A percentile compares a stretch with the other conserved stretches of the same genome.
Evolutionary conservation across 1,139 yeast genomes (phyloP).

Genomic region (Yamadazyma oceani): DNA sequence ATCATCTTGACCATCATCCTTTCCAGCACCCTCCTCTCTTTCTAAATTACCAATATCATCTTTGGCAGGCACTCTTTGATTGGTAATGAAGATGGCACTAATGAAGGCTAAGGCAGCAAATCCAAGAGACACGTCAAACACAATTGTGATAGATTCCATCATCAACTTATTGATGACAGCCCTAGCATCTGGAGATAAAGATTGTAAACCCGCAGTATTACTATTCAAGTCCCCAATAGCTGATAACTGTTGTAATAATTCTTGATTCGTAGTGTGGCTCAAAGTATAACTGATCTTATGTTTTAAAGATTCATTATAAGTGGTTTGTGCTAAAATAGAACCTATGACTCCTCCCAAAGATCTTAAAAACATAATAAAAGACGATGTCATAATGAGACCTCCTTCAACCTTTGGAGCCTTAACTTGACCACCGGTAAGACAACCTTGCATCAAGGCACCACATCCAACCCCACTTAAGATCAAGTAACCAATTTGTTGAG

Average conservation of each 20-base stretch:
- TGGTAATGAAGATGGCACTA: slow-evolving; percentile 25
- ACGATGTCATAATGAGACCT: slow-evolving; percentile 36
- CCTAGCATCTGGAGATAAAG: slow-evolving; percentile 26
- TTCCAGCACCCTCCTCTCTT: slow-evolving; percentile 2
- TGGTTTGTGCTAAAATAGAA: slow-evolving; percentile 34
- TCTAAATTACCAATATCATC: slow-evolving; percentile 6
- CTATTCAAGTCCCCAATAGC: slow-evolving; percentile 18
- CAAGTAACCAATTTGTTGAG: slow-evolving; percentile 34
- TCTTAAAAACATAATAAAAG: slow-evolving; percentile 32
- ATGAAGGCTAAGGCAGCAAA: slow-evolving; percentile 24
- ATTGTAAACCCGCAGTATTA: slow-evolving; percentile 20
- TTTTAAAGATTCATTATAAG: slow-evolving; percentile 30
- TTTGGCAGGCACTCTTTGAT: slow-evolving; percentile 28
- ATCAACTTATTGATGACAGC: slow-evolving; percentile 28
- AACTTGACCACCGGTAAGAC: slow-evolving; percentile 30
- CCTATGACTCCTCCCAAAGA: slow-evolving; percentile 33
- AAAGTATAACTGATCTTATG: slow-evolving; percentile 20
- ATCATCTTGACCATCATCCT: background rate
- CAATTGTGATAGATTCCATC: slow-evolving; percentile 32
- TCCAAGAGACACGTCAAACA: slow-evolving; percentile 33
- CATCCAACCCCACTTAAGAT: slow-evolving; percentile 31
- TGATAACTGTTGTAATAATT: slow-evolving; percentile 22
- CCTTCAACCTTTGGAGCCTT: slow-evolving; percentile 40
- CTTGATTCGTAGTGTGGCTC: slow-evolving; percentile 16
- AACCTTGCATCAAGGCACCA: slow-evolving; percentile 33